phyloP scores from a whole-genome alignment of 2,329 filamentous ascomycete species.

The Ramichloridium luteum region DNA sequence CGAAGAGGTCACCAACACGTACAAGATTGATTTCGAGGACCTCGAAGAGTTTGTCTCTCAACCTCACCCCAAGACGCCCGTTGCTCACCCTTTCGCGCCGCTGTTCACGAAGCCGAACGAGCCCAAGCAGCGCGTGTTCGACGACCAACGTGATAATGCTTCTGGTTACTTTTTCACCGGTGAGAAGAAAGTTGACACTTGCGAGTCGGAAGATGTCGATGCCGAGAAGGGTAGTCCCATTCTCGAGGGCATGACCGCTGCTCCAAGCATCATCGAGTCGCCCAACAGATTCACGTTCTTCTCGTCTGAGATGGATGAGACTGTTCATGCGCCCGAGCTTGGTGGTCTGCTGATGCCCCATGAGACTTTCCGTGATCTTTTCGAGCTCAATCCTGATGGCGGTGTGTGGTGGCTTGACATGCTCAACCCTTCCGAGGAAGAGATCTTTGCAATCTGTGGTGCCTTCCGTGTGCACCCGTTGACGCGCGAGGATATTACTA shows the following conservation, averaged over 20 bases:
- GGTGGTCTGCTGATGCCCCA: conserved; percentile 80
- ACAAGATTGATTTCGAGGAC: conserved; percentile 82
- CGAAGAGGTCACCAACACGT: conserved; percentile 66
- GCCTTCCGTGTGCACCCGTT: conserved; percentile 92
- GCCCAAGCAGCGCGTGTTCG: conserved; percentile 40
- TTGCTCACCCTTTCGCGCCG: conserved; percentile 29
- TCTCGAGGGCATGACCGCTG: conserved; percentile 34
- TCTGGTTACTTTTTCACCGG: conserved; percentile 13
- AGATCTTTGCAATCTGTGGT: conserved; percentile 77
- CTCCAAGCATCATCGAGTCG: conserved; percentile 16
- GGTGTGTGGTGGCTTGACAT: conserved; percentile 99
- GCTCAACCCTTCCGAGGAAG: conserved; percentile 77
- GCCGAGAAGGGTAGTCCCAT: conserved; percentile 1
- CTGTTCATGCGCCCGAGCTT: conserved; percentile 79
- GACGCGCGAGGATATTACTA: conserved; percentile 91
- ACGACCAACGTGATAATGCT: conserved; percentile 41
- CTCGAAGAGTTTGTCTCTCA: conserved; percentile 80
- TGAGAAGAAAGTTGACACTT: conserved; percentile 14
- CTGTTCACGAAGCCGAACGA: conserved; percentile 17
- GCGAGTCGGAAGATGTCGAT: conserved; percentile 6
- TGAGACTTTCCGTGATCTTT: conserved; percentile 79
- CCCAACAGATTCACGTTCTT: conserved; percentile 91
- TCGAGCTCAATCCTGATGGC: conserved; percentile 55
- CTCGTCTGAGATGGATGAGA: conserved; percentile 86
- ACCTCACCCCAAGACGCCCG: conserved; percentile 35